Evolutionary conservation across 192 early-diverging fungal genomes (phyloP), one percentile per base, ranked within the genome.

Genomic region (Jimgerdemannia lactiflua): DNA sequence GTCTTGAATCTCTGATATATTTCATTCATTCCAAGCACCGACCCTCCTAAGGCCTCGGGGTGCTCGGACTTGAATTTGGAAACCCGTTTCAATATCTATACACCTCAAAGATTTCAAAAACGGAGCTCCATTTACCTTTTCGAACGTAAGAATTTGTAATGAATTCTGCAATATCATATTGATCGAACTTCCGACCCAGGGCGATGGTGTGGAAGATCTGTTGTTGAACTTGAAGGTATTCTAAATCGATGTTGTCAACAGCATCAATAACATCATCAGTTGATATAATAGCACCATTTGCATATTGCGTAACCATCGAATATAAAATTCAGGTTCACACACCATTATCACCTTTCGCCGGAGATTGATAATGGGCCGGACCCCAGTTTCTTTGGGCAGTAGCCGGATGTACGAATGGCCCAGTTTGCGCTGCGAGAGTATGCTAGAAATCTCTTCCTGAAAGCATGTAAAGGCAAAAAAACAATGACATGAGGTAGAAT

Each of bases 321-420:
- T 59, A 20, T 39, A 3, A 54, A 65, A 4, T 64, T n/a, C 42
- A 3, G 54, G 8, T 29, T 39, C 43, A 42, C 73, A 74, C 18
- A 64, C 70, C 65, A 41, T 70, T 63, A 39, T 2, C 11, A n/a
- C 71, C 67, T 3, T 78, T 63, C 78, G 74, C 43, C 86, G 75
- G 44, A 95, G 79, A 69, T 96, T 96, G 69, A 87, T 89, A 75
- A 98, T 96, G 17, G 92, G 84, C 10, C 96, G 88, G n/a, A 93
- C 80, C 4, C 92, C 94, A 20, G 73, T 68, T 43, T 82, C 85
- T 79, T 98, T 98, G 59, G 95, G 95, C 39, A 98, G 85, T 54
- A 98, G 83, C 1, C 96, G 89, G 14, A 98, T 77, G 65, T 81
- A 86, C n/a, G 92, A 88, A 75, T 83, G 91, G 3, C 73, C 79